phyloP scores from a whole-genome alignment of 257 asterid genomes.

The Fraxinus cuspidata region DNA sequence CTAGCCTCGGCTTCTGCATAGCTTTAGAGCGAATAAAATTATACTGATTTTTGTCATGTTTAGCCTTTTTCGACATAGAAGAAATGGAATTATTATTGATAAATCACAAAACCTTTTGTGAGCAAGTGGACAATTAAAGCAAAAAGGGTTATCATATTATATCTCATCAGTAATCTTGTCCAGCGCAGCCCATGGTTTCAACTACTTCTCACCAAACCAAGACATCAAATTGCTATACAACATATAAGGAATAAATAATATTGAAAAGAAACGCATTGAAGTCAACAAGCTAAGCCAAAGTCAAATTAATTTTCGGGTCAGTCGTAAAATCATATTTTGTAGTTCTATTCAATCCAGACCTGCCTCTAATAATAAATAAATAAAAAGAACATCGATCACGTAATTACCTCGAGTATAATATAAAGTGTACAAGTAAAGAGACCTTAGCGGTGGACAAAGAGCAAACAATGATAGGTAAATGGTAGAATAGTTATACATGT shows the following conservation, averaged over 20 bases:
- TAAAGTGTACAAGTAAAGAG: neutral
- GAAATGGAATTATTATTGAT: neutral
- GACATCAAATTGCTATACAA: neutral
- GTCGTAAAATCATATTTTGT: neutral
- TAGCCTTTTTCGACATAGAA: neutral
- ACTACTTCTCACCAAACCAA: neutral
- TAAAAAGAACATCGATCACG: neutral
- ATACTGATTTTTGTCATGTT: neutral
- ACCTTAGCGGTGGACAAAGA: neutral
- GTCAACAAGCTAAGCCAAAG: conserved; percentile 15
- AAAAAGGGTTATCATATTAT: neutral
- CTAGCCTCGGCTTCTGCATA: neutral
- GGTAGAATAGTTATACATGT: neutral
- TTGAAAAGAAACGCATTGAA: conserved; percentile 3
- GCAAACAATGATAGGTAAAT: neutral
- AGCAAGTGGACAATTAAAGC: neutral
- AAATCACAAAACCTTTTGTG: neutral
- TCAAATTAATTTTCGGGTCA: neutral
- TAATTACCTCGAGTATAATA: neutral
- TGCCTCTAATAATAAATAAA: neutral
- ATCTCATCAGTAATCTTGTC: neutral
- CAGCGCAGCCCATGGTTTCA: neutral
- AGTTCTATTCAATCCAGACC: neutral
- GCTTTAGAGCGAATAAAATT: neutral
- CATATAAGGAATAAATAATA: neutral